Conservation (phyloP, 768 basidiomycete genomes). For the Serendipita vermifera region DNA sequence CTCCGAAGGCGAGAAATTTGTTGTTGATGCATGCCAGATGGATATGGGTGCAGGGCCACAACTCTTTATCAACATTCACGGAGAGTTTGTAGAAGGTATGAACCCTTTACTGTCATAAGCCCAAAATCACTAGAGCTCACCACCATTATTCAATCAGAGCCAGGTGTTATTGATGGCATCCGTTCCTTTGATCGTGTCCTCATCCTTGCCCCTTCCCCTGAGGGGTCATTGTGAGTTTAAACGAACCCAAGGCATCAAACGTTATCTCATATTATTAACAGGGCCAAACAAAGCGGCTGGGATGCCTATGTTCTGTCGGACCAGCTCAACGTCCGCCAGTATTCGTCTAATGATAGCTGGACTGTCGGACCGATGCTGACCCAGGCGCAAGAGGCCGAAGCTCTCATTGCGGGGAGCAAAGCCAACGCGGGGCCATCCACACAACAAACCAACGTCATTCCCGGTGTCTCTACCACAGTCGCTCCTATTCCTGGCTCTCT, state of each 20-base stretch:
- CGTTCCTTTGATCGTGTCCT: constrained; percentile 92
- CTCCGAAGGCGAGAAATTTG: constrained; percentile 65
- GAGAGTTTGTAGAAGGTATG: constrained; percentile 83
- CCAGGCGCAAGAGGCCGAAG: constrained; percentile 35
- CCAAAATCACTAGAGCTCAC: constrained; percentile 12
- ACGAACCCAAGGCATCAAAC: background rate
- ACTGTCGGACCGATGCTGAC: constrained; percentile 59
- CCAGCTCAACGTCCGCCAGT: constrained; percentile 68
- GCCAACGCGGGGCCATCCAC: constrained; percentile 20
- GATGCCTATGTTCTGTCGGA: constrained; percentile 83
- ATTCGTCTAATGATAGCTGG: constrained; percentile 74
- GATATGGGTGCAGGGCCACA: constrained; percentile 26
- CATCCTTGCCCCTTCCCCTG: constrained; percentile 65
- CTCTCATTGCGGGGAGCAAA: constrained; percentile 21
- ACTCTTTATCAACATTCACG: constrained; percentile 68
- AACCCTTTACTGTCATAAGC: constrained; percentile 14
- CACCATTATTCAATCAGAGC: constrained; percentile 39
- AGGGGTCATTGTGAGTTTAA: constrained; percentile 64
- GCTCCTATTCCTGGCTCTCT: no score
- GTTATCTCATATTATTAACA: constrained; percentile 18
- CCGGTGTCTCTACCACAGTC: constrained; percentile 14
- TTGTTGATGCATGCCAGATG: constrained; percentile 74
- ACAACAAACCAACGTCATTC: constrained; percentile 21
- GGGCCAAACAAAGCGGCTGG: constrained; percentile 79
- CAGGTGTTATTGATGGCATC: constrained; percentile 37